Conservation (phyloP, 2,329 filamentous ascomycete genomes). For the Xylariales sp. region DNA sequence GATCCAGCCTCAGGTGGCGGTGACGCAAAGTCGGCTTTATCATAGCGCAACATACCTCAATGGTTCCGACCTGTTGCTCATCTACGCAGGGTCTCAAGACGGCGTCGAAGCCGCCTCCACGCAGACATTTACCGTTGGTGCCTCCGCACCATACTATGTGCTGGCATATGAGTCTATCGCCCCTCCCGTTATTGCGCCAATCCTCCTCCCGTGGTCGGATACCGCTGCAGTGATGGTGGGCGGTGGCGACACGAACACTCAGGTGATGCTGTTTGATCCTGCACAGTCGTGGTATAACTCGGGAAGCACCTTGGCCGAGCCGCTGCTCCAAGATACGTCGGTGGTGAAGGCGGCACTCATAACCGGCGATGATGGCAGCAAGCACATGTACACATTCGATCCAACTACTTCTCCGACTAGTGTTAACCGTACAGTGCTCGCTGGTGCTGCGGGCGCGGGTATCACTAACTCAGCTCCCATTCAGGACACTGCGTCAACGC, state of each 20-base stretch:
- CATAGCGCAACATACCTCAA: conserved; percentile 76
- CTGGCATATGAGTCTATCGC: conserved; percentile 54
- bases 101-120: conserved; percentile 55
- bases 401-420: conserved; percentile 68
- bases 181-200: conserved; percentile 62
- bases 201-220: conserved; percentile 71
- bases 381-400: conserved; percentile 75
- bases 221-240: conserved; percentile 71
- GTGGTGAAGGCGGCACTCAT: conserved; percentile 60
- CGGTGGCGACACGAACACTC: conserved; percentile 60
- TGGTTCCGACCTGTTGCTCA: conserved; percentile 64
- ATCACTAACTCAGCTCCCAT: conserved; percentile 43
- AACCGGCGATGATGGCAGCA: conserved; percentile 70
- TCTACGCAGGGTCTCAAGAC: conserved; percentile 74
- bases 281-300: conserved; percentile 63
- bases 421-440: conserved; percentile 66
- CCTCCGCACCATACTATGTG: conserved; percentile 60
- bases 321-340: conserved; percentile 54
- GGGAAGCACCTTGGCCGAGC: conserved; percentile 56
- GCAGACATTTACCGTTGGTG: conserved; percentile 71
- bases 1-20: conserved; percentile 36
- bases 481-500: conserved; percentile 13
- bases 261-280: conserved; percentile 69
- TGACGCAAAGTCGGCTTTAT: conserved; percentile 64
- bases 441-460: conserved; percentile 54